These are phyloP conservation scores for Sugiyamaella chiloensis DNA, from an alignment of 805 yeast genomes.

Conservation along the genomic window DNA sequence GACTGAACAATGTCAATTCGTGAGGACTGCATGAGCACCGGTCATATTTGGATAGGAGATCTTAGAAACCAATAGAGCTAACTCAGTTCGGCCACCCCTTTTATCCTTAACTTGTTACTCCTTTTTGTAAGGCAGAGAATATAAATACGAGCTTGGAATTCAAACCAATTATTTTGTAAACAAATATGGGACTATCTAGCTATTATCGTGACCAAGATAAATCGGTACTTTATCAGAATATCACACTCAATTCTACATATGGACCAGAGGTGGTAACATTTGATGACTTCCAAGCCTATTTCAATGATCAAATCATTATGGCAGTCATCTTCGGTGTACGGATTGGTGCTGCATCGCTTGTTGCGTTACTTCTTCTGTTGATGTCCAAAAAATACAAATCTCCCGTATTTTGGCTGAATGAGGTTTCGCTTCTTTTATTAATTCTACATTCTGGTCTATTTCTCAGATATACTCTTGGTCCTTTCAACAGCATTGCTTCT, in stretches of 20 bases:
- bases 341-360: constrained; percentile 48
- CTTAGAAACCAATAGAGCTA: too few species aligned
- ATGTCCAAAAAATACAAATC: constrained; percentile 54
- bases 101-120: too few species aligned
- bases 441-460: constrained; percentile 61
- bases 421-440: constrained; percentile 52
- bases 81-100: too few species aligned
- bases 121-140: too few species aligned
- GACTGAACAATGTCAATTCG: too few species aligned
- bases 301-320: not conserved
- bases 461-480: constrained; percentile 51
- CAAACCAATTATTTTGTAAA: too few species aligned
- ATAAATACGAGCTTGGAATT: too few species aligned
- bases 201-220: constrained; percentile 7
- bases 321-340: constrained; percentile 55
- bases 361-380: constrained; percentile 44
- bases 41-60: too few species aligned
- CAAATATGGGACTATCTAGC: constrained; percentile 7
- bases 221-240: constrained; percentile 13
- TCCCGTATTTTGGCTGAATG: constrained; percentile 73
- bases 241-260: constrained; percentile 15
- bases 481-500: constrained; percentile 48
- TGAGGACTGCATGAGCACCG: too few species aligned
- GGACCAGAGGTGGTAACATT: constrained; percentile 14
- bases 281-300: constrained; percentile 11